These are phyloP conservation scores for Gastrolobium bilobum DNA, from an alignment of 306 rosid species.

Conservation along the genomic window DNA sequence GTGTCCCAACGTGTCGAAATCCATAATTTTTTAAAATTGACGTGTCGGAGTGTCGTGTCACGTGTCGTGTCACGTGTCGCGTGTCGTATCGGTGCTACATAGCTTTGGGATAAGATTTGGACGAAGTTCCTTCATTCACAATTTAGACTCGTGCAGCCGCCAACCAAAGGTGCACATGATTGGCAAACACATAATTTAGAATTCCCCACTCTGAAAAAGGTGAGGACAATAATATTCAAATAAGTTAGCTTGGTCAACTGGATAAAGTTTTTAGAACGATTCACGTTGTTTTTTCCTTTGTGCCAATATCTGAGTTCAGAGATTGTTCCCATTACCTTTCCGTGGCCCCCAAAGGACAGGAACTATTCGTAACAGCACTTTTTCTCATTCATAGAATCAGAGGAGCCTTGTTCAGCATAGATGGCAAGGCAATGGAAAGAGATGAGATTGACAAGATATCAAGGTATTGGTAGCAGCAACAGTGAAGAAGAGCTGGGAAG, in stretches of 20 bases:
- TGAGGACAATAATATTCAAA: background rate
- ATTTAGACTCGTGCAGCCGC: background rate
- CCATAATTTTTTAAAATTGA: no score
- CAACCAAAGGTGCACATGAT: background rate
- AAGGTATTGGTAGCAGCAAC: conserved; percentile 25
- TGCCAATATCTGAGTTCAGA: background rate
- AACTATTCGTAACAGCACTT: background rate
- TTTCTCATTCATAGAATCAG: background rate
- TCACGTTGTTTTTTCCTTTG: background rate
- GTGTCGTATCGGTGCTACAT: no score
- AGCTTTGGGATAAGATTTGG: conserved; percentile 43
- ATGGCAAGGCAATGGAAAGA: conserved; percentile 71
- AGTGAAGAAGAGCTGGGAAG: conserved; percentile 50
- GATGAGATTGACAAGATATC: conserved; percentile 33
- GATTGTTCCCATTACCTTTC: conserved; percentile 44
- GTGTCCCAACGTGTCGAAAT: no score
- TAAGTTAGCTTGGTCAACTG: background rate
- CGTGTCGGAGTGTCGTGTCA: no score
- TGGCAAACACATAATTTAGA: background rate
- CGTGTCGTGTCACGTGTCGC: no score
- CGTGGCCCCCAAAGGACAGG: conserved; percentile 4
- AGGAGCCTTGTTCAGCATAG: background rate
- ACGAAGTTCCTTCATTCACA: background rate
- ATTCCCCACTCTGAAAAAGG: background rate
- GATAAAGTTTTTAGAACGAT: background rate